phyloP scores from a whole-genome alignment of 164 flowering plant genomes.

The Nymphaea thermarum region DNA sequence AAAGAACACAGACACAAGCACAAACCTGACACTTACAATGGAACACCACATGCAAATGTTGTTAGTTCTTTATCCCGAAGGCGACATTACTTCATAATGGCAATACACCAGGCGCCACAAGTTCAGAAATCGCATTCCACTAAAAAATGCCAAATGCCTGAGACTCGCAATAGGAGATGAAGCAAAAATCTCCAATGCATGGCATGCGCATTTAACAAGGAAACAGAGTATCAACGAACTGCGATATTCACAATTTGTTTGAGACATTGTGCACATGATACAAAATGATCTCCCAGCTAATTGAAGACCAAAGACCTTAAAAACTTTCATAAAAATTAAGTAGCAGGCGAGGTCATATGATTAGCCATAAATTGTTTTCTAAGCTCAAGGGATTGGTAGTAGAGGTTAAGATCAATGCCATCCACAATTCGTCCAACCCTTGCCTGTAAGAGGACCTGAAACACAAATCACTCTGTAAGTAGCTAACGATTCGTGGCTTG shows the following conservation, averaged over 20 bases:
- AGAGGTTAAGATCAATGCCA: slow-evolving; percentile 79
- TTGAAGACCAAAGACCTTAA: not conserved
- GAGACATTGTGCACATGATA: not conserved
- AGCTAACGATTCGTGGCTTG: not conserved
- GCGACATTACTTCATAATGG: too few species aligned
- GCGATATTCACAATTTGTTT: not conserved
- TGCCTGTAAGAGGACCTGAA: slow-evolving; percentile 60
- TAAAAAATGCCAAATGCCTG: too few species aligned
- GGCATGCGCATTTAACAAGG: not conserved
- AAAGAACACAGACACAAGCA: too few species aligned
- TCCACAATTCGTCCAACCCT: slow-evolving; percentile 78
- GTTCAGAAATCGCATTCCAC: too few species aligned
- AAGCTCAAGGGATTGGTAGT: slow-evolving; percentile 58
- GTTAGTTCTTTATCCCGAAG: too few species aligned
- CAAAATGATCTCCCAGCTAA: not conserved
- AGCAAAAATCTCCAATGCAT: too few species aligned
- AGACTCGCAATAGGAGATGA: too few species aligned
- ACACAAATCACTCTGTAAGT: slow-evolving; percentile 1
- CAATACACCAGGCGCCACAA: too few species aligned
- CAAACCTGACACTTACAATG: too few species aligned
- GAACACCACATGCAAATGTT: too few species aligned
- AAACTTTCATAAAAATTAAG: not conserved
- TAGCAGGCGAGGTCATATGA: slow-evolving; percentile 14
- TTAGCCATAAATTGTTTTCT: slow-evolving; percentile 51
- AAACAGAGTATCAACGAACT: not conserved